Base-by-base conservation (phyloP, 345 rosid genomes). In the Dimocarpus longan region DNA sequence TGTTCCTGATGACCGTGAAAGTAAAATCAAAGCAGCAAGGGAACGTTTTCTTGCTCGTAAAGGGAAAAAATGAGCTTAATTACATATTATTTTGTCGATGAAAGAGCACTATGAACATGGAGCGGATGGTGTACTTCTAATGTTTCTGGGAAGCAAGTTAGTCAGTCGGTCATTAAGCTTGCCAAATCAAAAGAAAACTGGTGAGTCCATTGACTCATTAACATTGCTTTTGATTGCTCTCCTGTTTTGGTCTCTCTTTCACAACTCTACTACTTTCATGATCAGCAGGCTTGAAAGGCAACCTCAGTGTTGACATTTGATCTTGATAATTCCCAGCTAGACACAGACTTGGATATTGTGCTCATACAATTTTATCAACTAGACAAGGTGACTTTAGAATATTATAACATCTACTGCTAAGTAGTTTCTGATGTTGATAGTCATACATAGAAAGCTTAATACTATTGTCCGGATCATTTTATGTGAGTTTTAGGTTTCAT, bases 41-140 rank as follows among this genome's bases (percentile, higher is more conserved):
- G 94, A 93, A 22, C 91, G 99, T 40, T 95, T 93, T 84, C 96
- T 93, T 74, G 92, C 96, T 21, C 97, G 99, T 57, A 95, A 92
- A 85, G 87, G 76, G 80, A 89, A 84, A 67, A 92, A 87, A 79
- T 92, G 77, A 89, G 56, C 26, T 24, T 26, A 24, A 44, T 21
- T 43, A 8, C 39, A 22, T 37, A 6, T 8, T 59, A 16, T 18
- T 19, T 21, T 9, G 50, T 66, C 43, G 66, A 15, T 60, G 12
- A 18, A 42, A 57, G 7, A 32, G 60, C 12, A 11, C 42, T 12
- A 12, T 1, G 11, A 72, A 71, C 73, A 57, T 65, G 32, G 40
- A 15, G 11, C 16, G 59, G 21, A 32, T 11, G 50, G 13, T 8
- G 10, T 5, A 4, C 18, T 9, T 67, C 50, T 52, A 13, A 43